Base-by-base conservation (phyloP, 345 rosid species). In the Microcos paniculata region DNA sequence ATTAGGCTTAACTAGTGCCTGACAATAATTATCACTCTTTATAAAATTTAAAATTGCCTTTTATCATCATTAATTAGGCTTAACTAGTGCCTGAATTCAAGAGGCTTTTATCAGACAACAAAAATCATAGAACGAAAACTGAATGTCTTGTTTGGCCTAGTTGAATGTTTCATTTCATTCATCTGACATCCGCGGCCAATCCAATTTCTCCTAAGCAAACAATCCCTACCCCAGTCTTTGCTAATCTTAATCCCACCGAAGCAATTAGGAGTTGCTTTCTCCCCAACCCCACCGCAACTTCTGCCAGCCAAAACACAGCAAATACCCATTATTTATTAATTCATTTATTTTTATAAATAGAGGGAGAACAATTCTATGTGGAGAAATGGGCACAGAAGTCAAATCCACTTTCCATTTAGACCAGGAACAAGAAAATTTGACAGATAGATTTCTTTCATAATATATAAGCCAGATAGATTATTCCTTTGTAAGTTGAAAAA, bases 291-390 rank as follows among this genome's bases (percentile, higher is more conserved):
- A 49, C 57, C 72, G 30, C 49, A 8, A 6, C 30, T 69, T 49
- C 1, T 64, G 78, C 78, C 78, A 75, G 71, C 78, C 78, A 51
- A 75, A 31, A 49, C 35, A 33, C 68, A 73, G 57, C 76, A 43
- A 73, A 43, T 43, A 45, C 19, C 57, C 16, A 28, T 48, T 14
- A 23, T 1, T 40, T 24, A n/a, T 57, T 30, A 6, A 19, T 2
- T 10, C 31, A 0, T 28, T 14, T 6, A 35, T 62, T 18, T 13
- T 3, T 35, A 18, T 8, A 8, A 8, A 1, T 4, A 3, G 18
- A 33, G 21, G 23, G n/a, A 66, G 43, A 46, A 26, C 4, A 26
- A 14, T 4, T 8, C 21, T 43, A 0, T 21, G 21, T 12, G 38
- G 53, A 67, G 24, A 35, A 24, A 46, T 46, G 2, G 12, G 1